These are phyloP conservation scores for Exophiala spinifera DNA, from an alignment of 2,329 filamentous ascomycete species.

Conservation along the genomic window DNA sequence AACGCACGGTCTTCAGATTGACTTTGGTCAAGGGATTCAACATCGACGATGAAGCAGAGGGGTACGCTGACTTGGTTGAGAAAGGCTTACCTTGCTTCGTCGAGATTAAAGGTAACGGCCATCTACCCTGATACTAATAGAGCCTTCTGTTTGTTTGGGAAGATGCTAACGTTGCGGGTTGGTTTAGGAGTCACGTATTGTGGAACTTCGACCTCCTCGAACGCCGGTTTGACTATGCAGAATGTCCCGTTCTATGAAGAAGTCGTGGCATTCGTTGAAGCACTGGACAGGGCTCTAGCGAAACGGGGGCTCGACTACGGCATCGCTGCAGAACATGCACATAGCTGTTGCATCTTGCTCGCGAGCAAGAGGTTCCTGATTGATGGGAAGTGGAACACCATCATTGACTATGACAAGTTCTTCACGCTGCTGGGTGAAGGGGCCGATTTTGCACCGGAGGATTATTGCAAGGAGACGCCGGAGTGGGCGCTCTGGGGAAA, in stretches of 20 bases:
- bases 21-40: slow-evolving; percentile 99
- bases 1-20: slow-evolving; percentile 90
- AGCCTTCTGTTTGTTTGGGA: neutral
- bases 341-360: slow-evolving; percentile 87
- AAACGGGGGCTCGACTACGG: slow-evolving; percentile 75
- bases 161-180: neutral
- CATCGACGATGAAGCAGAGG: slow-evolving; percentile 84
- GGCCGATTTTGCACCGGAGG: slow-evolving; percentile 75
- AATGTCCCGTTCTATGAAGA: slow-evolving; percentile 97
- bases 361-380: slow-evolving; percentile 77
- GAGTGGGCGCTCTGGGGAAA: slow-evolving; percentile 96
- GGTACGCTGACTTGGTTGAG: slow-evolving; percentile 86
- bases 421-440: slow-evolving; percentile 78
- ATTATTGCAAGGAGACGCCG: slow-evolving; percentile 86
- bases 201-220: slow-evolving; percentile 79
- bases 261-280: slow-evolving; percentile 75
- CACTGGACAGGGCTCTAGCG: slow-evolving; percentile 66
- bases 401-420: slow-evolving; percentile 87
- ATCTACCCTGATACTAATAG: slow-evolving; percentile 45
- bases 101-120: slow-evolving; percentile 72
- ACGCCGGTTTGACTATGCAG: slow-evolving; percentile 88
- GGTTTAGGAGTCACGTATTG: slow-evolving; percentile 66
- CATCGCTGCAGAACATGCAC: slow-evolving; percentile 90
- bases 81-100: slow-evolving; percentile 85
- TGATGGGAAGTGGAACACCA: slow-evolving; percentile 79